These are phyloP conservation scores for Withania somnifera DNA, from an alignment of 305 asterid genomes.

Conservation along the genomic window DNA sequence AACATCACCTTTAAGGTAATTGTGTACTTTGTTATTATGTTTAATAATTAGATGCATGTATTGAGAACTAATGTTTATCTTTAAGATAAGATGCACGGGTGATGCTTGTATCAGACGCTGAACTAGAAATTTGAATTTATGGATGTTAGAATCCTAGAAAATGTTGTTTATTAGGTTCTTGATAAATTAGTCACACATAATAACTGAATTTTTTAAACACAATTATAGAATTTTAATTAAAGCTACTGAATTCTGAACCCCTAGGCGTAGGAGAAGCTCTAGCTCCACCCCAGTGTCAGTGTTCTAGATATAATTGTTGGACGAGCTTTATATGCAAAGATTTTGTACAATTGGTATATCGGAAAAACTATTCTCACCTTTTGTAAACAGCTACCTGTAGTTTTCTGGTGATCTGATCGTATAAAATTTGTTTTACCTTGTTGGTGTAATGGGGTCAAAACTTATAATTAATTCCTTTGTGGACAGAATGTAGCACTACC, in stretches of 20 bases:
- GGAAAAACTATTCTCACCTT: background rate
- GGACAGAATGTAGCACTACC: slow-evolving; percentile 58
- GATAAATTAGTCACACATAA: background rate
- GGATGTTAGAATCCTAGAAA: background rate
- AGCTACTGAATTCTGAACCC: background rate
- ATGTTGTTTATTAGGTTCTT: background rate
- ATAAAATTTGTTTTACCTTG: background rate
- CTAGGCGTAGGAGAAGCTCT: background rate
- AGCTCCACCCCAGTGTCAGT: background rate
- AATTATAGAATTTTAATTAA: background rate
- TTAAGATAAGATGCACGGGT: background rate
- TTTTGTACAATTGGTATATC: background rate
- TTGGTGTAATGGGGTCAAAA: background rate
- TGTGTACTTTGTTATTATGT: background rate
- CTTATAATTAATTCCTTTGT: background rate
- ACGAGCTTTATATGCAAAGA: background rate
- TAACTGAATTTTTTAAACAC: no score
- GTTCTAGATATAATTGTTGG: background rate
- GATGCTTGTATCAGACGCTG: background rate
- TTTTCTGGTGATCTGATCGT: background rate
- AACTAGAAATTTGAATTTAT: background rate
- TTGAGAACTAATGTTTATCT: background rate
- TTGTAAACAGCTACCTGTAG: background rate
- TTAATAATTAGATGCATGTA: background rate
- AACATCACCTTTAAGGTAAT: slow-evolving; percentile 67